phyloP scores from a whole-genome alignment of 2,329 filamentous ascomycete genomes.

The Fulvia fulva region DNA sequence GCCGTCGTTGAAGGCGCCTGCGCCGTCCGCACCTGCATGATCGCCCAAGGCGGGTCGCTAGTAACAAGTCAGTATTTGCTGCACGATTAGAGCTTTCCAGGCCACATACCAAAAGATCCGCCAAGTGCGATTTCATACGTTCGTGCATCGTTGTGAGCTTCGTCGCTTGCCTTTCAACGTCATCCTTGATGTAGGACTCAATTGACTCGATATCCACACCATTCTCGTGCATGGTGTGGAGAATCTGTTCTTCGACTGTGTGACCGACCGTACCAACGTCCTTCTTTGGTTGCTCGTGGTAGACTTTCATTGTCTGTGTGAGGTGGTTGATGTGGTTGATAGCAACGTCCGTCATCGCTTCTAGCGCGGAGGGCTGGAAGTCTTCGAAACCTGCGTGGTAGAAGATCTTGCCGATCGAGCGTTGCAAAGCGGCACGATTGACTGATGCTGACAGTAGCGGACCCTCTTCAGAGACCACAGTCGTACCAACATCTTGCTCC shows the following conservation, averaged over 20 bases:
- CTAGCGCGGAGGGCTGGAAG: constrained; percentile 88
- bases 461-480: constrained; percentile 83
- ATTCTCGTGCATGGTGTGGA: constrained; percentile 81
- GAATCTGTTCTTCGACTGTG: constrained; percentile 76
- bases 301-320: constrained; percentile 72
- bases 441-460: constrained; percentile 80
- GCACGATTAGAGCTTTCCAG: background rate
- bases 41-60: constrained; percentile 74
- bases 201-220: constrained; percentile 77
- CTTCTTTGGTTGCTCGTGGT: constrained; percentile 73
- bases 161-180: constrained; percentile 77
- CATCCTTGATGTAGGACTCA: constrained; percentile 85
- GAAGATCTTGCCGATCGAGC: constrained; percentile 89
- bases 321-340: constrained; percentile 87
- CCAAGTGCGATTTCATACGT: constrained; percentile 85
- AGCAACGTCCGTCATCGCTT: constrained; percentile 83
- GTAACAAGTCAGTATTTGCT: constrained; percentile 23
- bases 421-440: constrained; percentile 78
- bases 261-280: constrained; percentile 55
- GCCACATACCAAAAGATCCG: constrained; percentile 67
- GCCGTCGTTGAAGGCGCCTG: constrained; percentile 88
- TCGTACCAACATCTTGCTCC: constrained; percentile 81
- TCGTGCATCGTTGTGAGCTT: constrained; percentile 86
- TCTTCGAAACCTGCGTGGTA: constrained; percentile 97
- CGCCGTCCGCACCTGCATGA: constrained; percentile 74